Evolutionary conservation across 2,329 filamentous ascomycete species (phyloP).

Genomic region (Fusarium sp.): DNA sequence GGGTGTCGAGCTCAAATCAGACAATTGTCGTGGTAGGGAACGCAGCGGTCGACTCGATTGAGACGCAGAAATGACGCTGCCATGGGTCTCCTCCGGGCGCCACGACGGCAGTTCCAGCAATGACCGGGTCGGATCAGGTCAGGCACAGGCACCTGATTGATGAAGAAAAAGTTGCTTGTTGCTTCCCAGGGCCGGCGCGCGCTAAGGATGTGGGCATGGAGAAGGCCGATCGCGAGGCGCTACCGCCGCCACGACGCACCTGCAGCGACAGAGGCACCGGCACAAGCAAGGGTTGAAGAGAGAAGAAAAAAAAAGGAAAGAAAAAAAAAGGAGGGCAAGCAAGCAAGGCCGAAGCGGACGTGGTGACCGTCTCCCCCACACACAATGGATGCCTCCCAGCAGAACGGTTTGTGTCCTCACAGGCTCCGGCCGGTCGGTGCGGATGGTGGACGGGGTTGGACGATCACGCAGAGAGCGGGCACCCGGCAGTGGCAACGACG

Average conservation of each 20-base stretch:
- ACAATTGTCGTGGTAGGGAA: constrained; percentile 17
- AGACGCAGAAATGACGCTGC: constrained; percentile 29
- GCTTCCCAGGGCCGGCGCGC: constrained; percentile 8
- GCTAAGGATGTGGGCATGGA: constrained; percentile 25
- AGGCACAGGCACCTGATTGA: constrained; percentile 21
- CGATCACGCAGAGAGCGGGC: constrained; percentile 17
- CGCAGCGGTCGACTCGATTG: constrained; percentile 26
- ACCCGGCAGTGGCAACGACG: constrained; percentile 11
- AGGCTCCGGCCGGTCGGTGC: constrained; percentile 26
- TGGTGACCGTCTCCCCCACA: background rate
- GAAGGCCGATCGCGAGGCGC: constrained; percentile 23
- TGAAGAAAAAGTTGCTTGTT: constrained; percentile 15
- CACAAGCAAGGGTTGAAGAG: constrained; percentile 12
- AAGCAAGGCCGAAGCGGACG: background rate
- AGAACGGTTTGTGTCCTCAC: constrained; percentile 16
- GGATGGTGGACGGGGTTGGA: constrained; percentile 10
- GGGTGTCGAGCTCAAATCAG: constrained; percentile 11
- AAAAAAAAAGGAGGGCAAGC: background rate
- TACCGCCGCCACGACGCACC: constrained; percentile 14
- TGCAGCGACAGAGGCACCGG: constrained; percentile 2
- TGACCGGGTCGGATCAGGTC: background rate
- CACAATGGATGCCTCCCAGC: constrained; percentile 7
- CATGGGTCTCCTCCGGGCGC: constrained; percentile 14
- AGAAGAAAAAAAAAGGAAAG: background rate
- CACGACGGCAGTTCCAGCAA: constrained; percentile 9